A percentile compares a stretch with the other conserved stretches of the same genome.
Conservation (phyloP, 352 stramenopile species). For the Phytopythium aichiense region DNA sequence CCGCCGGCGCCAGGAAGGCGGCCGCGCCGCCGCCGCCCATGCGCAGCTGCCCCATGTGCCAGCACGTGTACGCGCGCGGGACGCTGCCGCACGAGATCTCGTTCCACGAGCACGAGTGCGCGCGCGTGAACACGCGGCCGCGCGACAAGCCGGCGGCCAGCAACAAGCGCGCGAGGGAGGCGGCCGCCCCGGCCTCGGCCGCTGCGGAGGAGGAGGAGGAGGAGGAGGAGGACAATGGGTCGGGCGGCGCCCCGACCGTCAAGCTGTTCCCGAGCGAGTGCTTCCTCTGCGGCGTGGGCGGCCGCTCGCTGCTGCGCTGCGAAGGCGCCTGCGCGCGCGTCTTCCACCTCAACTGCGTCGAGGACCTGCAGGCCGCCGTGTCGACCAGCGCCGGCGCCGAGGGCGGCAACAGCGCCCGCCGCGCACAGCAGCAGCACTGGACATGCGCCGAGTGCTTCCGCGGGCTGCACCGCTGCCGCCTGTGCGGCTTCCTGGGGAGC, state of each 20-base stretch:
- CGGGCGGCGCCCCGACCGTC: slow-evolving; percentile 9
- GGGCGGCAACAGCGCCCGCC: slow-evolving; percentile 21
- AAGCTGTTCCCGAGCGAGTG: slow-evolving; percentile 56
- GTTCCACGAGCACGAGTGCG: slow-evolving; percentile 80
- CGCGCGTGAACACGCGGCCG: slow-evolving; percentile 42
- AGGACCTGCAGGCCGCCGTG: slow-evolving; percentile 33
- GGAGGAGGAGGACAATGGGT: neutral
- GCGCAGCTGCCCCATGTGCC: slow-evolving; percentile 49
- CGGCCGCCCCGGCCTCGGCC: neutral
- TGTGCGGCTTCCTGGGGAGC: slow-evolving; percentile 71
- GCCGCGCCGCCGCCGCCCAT: slow-evolving; percentile 11
- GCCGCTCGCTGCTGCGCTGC: slow-evolving; percentile 55
- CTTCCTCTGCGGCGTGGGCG: slow-evolving; percentile 48
- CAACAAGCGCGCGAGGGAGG: slow-evolving; percentile 37
- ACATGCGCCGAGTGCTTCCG: slow-evolving; percentile 64
- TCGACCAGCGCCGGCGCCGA: slow-evolving; percentile 2
- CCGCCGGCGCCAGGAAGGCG: neutral
- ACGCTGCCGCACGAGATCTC: slow-evolving; percentile 49
- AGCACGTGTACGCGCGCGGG: slow-evolving; percentile 51
- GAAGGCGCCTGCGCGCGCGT: slow-evolving; percentile 45
- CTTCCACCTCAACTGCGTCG: slow-evolving; percentile 61
- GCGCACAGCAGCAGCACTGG: slow-evolving; percentile 37
- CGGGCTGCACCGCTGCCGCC: slow-evolving; percentile 48
- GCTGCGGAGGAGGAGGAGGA: too few species aligned
- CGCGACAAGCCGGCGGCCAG: neutral